phyloP scores from a whole-genome alignment of 345 rosid species.

The Sisymbrium irio region DNA sequence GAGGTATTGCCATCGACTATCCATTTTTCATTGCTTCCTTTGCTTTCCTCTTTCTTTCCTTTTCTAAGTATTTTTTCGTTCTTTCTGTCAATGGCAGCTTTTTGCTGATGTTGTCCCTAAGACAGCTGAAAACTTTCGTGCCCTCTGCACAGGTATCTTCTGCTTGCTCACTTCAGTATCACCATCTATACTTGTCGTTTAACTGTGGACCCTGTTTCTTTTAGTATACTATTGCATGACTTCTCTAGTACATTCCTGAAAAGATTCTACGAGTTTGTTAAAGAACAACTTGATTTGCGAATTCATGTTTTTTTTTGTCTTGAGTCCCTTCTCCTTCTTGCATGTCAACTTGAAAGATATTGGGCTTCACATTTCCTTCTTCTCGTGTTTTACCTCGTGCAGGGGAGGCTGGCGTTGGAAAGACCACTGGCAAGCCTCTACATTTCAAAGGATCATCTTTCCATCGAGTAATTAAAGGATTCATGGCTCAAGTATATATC shows the following conservation, averaged over 20 bases:
- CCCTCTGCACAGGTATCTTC: slow-evolving; percentile 83
- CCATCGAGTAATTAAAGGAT: slow-evolving; percentile 91
- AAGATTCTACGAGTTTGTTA: not conserved
- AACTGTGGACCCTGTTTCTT: not conserved
- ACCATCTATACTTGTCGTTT: not conserved
- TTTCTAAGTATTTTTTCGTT: not conserved
- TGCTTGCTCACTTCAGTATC: not conserved
- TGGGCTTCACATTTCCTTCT: slow-evolving; percentile 8
- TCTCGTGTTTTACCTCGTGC: slow-evolving; percentile 23
- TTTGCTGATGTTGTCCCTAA: slow-evolving; percentile 84
- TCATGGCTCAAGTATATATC: slow-evolving; percentile 90
- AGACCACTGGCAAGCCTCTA: slow-evolving; percentile 76
- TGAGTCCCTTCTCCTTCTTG: not conserved
- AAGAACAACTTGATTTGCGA: not conserved
- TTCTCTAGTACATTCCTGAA: not conserved
- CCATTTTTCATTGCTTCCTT: not conserved
- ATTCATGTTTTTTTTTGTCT: not conserved
- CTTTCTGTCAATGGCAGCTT: slow-evolving; percentile 50
- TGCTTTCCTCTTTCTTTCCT: not conserved
- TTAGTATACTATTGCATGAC: not conserved
- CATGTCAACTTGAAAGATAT: not conserved
- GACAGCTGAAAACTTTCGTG: slow-evolving; percentile 94
- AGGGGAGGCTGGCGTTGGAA: slow-evolving; percentile 93
- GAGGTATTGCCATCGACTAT: slow-evolving; percentile 55
- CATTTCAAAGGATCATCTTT: slow-evolving; percentile 79